These are phyloP conservation scores for Macroventuria anomochaeta DNA, from an alignment of 2,329 filamentous ascomycete species.

Conservation along the genomic window DNA sequence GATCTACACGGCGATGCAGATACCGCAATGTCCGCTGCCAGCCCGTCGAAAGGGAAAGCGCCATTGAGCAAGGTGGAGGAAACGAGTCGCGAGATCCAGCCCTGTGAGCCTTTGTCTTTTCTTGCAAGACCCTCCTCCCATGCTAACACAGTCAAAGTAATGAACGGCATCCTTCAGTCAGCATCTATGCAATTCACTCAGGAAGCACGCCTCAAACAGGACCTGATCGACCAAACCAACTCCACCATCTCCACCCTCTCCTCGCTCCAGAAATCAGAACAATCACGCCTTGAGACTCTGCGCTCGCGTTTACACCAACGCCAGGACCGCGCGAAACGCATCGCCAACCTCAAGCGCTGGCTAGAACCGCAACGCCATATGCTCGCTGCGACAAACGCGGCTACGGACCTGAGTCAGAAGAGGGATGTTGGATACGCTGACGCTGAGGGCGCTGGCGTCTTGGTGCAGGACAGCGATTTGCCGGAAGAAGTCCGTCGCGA, in stretches of 20 bases:
- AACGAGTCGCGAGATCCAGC: constrained; percentile 79
- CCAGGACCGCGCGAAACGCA: constrained; percentile 71
- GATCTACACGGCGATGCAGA: constrained; percentile 58
- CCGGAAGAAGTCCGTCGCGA: constrained; percentile 39
- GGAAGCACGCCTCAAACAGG: constrained; percentile 83
- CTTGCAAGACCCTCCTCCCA: neutral
- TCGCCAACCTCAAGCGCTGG: constrained; percentile 77
- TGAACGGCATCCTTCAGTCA: constrained; percentile 80
- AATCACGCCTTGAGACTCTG: constrained; percentile 73
- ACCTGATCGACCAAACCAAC: constrained; percentile 82
- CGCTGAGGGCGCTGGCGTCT: constrained; percentile 41
- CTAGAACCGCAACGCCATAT: constrained; percentile 70
- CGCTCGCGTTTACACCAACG: constrained; percentile 69
- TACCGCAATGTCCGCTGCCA: constrained; percentile 46
- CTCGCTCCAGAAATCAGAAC: constrained; percentile 76
- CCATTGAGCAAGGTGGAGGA: constrained; percentile 65
- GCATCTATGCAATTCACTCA: constrained; percentile 80
- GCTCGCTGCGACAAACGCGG: constrained; percentile 54
- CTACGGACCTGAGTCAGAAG: constrained; percentile 51
- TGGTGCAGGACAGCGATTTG: constrained; percentile 37
- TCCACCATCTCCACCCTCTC: constrained; percentile 80
- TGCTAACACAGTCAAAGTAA: constrained; percentile 57
- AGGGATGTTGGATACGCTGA: constrained; percentile 57
- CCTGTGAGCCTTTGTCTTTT: constrained; percentile 65
- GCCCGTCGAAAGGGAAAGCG: constrained; percentile 48